Evolutionary conservation across 2,329 filamentous ascomycete genomes (phyloP).

Genomic region (Chrysosporium queenslandicum): DNA sequence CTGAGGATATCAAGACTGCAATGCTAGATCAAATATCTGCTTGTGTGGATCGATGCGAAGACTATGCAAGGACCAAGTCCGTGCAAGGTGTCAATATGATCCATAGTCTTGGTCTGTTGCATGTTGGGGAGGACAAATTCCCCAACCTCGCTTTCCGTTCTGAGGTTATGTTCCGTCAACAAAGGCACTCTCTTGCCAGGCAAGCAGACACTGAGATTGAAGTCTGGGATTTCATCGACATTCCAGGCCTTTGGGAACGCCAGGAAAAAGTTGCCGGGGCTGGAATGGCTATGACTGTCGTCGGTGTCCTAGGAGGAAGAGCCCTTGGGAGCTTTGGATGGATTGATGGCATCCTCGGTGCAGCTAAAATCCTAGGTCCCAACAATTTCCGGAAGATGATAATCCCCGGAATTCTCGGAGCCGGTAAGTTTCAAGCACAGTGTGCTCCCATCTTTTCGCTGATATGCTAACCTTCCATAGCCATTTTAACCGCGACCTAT

Average conservation of each 20-base stretch:
- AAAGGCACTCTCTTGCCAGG: slow-evolving; percentile 68
- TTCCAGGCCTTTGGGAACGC: slow-evolving; percentile 67
- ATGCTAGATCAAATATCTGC: slow-evolving; percentile 82
- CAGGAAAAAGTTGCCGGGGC: slow-evolving; percentile 94
- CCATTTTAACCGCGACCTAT: slow-evolving; percentile 65
- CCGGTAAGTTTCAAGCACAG: slow-evolving; percentile 57
- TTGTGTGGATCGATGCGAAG: slow-evolving; percentile 70
- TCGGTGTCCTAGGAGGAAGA: slow-evolving; percentile 71
- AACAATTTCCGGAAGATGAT: slow-evolving; percentile 72
- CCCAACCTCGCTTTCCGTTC: slow-evolving; percentile 77
- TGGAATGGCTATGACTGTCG: slow-evolving; percentile 86
- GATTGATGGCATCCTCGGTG: slow-evolving; percentile 77
- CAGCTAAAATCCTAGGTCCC: slow-evolving; percentile 67
- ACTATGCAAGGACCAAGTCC: slow-evolving; percentile 68
- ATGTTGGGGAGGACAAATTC: slow-evolving; percentile 73
- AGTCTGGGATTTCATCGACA: slow-evolving; percentile 86
- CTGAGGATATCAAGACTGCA: slow-evolving; percentile 81
- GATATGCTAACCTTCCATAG: slow-evolving; percentile 36
- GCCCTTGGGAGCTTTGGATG: slow-evolving; percentile 76
- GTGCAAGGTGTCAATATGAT: slow-evolving; percentile 75
- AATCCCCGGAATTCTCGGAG: slow-evolving; percentile 66
- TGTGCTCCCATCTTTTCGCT: slow-evolving; percentile 19
- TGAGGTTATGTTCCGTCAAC: slow-evolving; percentile 87
- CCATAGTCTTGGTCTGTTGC: slow-evolving; percentile 75
- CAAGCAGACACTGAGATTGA: slow-evolving; percentile 84